Evolutionary conservation across 306 rosid species (phyloP).

Genomic region (Comarum palustre): DNA sequence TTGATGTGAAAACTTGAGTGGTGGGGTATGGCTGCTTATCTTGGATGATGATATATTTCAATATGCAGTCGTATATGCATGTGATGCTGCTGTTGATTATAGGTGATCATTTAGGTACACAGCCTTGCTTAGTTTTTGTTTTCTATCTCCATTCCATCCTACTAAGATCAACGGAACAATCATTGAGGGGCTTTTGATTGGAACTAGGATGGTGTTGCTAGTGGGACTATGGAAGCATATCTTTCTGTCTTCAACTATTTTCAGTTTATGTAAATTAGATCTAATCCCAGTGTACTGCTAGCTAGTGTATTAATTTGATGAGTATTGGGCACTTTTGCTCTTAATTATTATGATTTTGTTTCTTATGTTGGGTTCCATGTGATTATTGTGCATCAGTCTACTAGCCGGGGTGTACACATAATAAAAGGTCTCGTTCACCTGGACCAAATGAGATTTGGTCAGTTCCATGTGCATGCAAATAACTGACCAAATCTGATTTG

Average conservation of each 20-base stretch:
- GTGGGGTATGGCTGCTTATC: slow-evolving; percentile 26
- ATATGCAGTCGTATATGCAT: slow-evolving; percentile 35
- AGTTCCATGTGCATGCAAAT: too few species aligned
- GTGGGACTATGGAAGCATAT: slow-evolving; percentile 30
- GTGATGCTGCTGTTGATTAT: slow-evolving; percentile 40
- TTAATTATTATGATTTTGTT: neutral
- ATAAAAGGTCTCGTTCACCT: too few species aligned
- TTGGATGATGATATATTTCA: slow-evolving; percentile 31
- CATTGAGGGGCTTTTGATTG: slow-evolving; percentile 34
- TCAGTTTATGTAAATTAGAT: slow-evolving; percentile 31
- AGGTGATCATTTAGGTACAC: slow-evolving; percentile 47
- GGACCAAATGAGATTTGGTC: too few species aligned
- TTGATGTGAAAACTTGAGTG: slow-evolving; percentile 27
- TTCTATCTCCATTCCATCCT: slow-evolving; percentile 22
- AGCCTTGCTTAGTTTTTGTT: slow-evolving; percentile 29
- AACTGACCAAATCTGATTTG: too few species aligned
- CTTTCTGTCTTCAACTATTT: neutral
- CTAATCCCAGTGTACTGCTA: slow-evolving; percentile 23
- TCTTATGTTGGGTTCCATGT: neutral
- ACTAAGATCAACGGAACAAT: slow-evolving; percentile 25
- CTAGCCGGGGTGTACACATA: neutral
- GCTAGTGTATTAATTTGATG: slow-evolving; percentile 25
- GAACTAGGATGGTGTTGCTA: slow-evolving; percentile 6
- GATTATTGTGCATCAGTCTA: neutral
- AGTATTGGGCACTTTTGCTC: slow-evolving; percentile 4